Evolutionary conservation across 768 basidiomycete genomes (phyloP).

Genomic region (Strobilomyces dryophilus): DNA sequence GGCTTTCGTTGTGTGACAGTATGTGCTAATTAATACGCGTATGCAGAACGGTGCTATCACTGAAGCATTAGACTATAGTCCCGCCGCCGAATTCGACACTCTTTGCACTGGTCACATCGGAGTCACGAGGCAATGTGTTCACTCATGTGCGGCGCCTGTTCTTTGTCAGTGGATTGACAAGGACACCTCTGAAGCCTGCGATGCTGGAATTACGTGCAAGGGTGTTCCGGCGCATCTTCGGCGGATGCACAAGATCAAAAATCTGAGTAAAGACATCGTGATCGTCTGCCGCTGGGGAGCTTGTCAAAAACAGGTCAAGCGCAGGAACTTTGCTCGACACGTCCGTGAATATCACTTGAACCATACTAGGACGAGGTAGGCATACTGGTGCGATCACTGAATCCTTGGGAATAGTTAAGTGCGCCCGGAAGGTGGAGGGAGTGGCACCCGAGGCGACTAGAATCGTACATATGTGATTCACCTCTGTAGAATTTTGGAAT

Average conservation of each 20-base stretch:
- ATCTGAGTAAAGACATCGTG: not conserved
- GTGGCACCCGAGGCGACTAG: no score
- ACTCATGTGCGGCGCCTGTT: not conserved
- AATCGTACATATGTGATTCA: no score
- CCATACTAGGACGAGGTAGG: not conserved
- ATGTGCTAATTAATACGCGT: no score
- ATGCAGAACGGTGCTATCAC: not conserved
- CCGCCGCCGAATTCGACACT: not conserved
- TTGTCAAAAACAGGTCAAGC: not conserved
- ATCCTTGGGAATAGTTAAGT: no score
- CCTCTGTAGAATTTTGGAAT: no score
- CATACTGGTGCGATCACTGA: no score
- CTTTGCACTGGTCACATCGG: no score
- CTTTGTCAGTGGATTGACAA: not conserved
- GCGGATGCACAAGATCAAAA: not conserved
- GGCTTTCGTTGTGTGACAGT: not conserved
- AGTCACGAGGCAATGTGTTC: not conserved
- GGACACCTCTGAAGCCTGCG: not conserved
- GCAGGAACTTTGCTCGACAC: constrained; percentile 1
- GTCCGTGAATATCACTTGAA: constrained; percentile 3
- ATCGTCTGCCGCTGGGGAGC: not conserved
- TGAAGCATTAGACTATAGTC: not conserved
- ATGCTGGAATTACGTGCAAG: not conserved
- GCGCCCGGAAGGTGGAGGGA: no score
- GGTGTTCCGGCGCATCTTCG: not conserved